These are phyloP conservation scores for Misopates orontium DNA, from an alignment of 257 asterid species.

Conservation along the genomic window DNA sequence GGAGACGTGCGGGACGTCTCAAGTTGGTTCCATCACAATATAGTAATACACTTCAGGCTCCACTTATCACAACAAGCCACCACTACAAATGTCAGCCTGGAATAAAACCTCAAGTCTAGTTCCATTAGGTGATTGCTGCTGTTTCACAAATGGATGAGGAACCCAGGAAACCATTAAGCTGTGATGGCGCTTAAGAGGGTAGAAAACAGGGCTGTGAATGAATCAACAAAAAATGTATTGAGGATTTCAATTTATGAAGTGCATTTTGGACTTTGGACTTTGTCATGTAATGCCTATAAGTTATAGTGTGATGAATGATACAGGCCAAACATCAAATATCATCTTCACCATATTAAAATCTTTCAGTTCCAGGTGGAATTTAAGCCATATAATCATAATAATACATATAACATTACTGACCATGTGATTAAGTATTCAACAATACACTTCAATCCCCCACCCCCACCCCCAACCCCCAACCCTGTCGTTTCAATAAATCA, in stretches of 20 bases:
- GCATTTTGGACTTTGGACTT: too few species aligned
- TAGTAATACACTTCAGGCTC: background rate
- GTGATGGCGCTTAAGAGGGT: background rate
- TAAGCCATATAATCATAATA: slow-evolving; percentile 2
- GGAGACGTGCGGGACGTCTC: too few species aligned
- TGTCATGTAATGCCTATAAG: slow-evolving; percentile 19
- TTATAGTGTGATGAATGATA: slow-evolving; percentile 10
- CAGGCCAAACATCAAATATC: slow-evolving; percentile 3
- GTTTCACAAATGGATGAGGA: background rate
- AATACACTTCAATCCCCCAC: background rate
- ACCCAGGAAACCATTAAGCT: background rate
- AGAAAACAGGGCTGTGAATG: background rate
- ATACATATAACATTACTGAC: background rate
- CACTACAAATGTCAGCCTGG: background rate
- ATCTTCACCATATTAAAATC: slow-evolving; percentile 19
- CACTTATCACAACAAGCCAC: background rate
- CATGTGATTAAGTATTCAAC: slow-evolving; percentile 19
- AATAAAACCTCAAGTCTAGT: background rate
- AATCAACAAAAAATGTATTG: background rate
- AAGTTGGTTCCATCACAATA: background rate
- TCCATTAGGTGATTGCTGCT: background rate
- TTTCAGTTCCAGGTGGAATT: slow-evolving; percentile 4
- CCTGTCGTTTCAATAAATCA: slow-evolving; percentile 14
- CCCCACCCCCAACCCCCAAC: background rate
- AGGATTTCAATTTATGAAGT: slow-evolving; percentile 5